These are phyloP conservation scores for Osmanthus fragrans DNA, from an alignment of 257 asterid genomes.

Conservation along the genomic window DNA sequence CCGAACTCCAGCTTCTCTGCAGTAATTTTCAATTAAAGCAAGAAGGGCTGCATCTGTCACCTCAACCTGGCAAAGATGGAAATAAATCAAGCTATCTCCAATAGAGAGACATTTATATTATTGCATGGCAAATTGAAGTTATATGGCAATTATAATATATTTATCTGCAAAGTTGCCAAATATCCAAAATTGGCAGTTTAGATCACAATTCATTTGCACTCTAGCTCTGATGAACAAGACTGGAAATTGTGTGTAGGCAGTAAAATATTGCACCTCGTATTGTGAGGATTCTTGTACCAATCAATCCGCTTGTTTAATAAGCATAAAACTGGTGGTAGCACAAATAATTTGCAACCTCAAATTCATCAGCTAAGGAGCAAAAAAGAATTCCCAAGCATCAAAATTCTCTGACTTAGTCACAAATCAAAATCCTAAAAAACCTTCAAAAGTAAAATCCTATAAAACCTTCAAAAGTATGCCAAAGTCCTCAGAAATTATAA, in stretches of 20 bases:
- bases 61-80: slow-evolving; percentile 65
- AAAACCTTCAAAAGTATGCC: no score
- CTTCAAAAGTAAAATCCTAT: no score
- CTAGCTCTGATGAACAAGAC: background rate
- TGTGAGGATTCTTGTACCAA: background rate
- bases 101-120: background rate
- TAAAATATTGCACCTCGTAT: background rate
- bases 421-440: no score
- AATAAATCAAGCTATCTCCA: slow-evolving; percentile 21
- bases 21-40: slow-evolving; percentile 85
- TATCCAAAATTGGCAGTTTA: background rate
- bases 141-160: background rate
- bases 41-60: slow-evolving; percentile 91
- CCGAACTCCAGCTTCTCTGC: slow-evolving; percentile 99
- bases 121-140: background rate
- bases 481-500: background rate
- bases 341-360: background rate
- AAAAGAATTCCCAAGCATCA: background rate
- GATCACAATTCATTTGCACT: background rate
- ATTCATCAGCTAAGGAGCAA: background rate
- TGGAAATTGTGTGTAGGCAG: background rate
- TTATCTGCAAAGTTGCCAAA: background rate
- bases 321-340: background rate
- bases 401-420: no score
- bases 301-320: background rate